Evolutionary conservation across 1,139 yeast species (phyloP).

Genomic region (Zygoascus hellenicus): DNA sequence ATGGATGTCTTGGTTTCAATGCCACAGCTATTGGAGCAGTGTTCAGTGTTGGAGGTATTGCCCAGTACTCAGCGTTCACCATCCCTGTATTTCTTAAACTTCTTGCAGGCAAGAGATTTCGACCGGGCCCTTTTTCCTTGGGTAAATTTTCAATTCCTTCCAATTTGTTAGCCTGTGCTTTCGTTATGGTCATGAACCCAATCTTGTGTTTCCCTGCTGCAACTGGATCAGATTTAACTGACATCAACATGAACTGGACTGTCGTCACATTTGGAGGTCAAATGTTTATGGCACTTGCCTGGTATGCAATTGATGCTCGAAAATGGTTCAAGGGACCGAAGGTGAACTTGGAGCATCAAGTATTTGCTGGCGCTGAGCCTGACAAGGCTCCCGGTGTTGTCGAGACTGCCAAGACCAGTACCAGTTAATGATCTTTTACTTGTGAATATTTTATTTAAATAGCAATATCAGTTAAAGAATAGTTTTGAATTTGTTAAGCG

Average conservation of each 20-base stretch:
- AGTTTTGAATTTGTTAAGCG: no score
- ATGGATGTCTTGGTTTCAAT: slow-evolving; percentile 54
- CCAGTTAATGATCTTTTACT: no score
- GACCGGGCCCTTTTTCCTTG: slow-evolving; percentile 64
- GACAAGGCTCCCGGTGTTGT: background rate
- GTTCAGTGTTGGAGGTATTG: slow-evolving; percentile 69
- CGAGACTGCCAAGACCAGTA: background rate
- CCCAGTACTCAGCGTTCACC: slow-evolving; percentile 62
- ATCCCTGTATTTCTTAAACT: slow-evolving; percentile 55
- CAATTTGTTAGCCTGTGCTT: slow-evolving; percentile 25
- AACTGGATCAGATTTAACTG: slow-evolving; percentile 27
- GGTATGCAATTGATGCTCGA: slow-evolving; percentile 52
- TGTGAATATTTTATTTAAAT: no score
- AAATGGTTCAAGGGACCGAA: slow-evolving; percentile 61
- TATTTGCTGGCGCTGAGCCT: background rate
- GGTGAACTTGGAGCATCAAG: slow-evolving; percentile 40
- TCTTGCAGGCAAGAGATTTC: slow-evolving; percentile 47
- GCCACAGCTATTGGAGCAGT: slow-evolving; percentile 64
- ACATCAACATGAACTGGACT: slow-evolving; percentile 61
- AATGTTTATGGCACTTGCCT: slow-evolving; percentile 44
- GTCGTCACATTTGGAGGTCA: slow-evolving; percentile 59
- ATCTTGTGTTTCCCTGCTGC: slow-evolving; percentile 60
- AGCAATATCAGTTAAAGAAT: no score
- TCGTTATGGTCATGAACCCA: slow-evolving; percentile 57
- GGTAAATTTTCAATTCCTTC: slow-evolving; percentile 48